These are phyloP conservation scores for Exophiala oligosperma DNA, from an alignment of 2,329 filamentous ascomycete genomes.

Conservation along the genomic window DNA sequence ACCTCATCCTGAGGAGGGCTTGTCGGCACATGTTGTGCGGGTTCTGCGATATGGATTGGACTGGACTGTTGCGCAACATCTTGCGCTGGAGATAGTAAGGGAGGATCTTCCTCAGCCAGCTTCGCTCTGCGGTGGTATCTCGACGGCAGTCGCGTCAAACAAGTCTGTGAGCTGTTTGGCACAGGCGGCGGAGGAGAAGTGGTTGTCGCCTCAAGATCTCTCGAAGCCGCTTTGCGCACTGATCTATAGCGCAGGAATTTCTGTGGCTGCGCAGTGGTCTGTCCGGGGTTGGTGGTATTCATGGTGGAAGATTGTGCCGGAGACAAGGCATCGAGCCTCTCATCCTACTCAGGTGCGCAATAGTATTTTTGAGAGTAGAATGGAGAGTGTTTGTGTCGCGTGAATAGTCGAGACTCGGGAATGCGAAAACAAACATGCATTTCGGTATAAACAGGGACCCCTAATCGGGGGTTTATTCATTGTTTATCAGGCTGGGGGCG, in stretches of 20 bases:
- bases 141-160: slow-evolving; percentile 19
- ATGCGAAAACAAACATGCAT: slow-evolving; percentile 2
- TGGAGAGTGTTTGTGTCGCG: not conserved
- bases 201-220: slow-evolving; percentile 4
- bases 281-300: not conserved
- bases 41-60: too few relatives aligned
- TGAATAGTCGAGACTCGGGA: not conserved
- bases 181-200: slow-evolving; percentile 12
- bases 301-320: slow-evolving; percentile 5
- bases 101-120: not conserved
- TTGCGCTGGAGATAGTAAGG: not conserved
- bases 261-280: slow-evolving; percentile 8
- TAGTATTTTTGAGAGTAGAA: too few relatives aligned
- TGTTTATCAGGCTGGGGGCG: not conserved
- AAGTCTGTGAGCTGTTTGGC: slow-evolving; percentile 3
- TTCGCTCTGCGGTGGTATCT: slow-evolving; percentile 19
- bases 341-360: not conserved
- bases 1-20: not conserved
- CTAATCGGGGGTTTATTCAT: not conserved
- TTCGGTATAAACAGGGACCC: not conserved
- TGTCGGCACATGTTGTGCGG: not conserved
- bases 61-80: not conserved
- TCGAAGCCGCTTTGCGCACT: slow-evolving; percentile 47
- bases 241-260: slow-evolving; percentile 62
- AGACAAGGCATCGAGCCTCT: not conserved